Evolutionary conservation across 306 rosid genomes (phyloP), one percentile per base, ranked within the genome.

Genomic region (Casuarina equisetifolia): DNA sequence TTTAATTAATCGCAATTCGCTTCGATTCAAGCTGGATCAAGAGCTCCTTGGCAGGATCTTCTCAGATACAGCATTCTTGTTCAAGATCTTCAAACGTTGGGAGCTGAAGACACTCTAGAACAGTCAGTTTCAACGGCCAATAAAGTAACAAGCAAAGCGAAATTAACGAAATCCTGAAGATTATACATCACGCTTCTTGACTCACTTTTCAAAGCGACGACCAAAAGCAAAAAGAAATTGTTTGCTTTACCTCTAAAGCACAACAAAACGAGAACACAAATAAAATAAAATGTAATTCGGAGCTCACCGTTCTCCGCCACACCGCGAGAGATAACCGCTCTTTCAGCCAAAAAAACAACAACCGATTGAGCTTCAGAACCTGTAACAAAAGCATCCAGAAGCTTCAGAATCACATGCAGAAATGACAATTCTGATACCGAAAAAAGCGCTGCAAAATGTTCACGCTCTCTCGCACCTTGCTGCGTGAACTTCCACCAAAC

Each of bases 81-180:
- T 7, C 51, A 76, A 87, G 91, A 89, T 91, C 96, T 87, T 69
- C 81, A 50, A 52, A 73, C 72, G 76, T 53, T 69, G 69, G 52
- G 82, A 72, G 78, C 85, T 70, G 25, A 32, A 11, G 46, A 19
- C 68, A 12, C n/a, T 3, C 68, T 59, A 40, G 43, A 61, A 3
- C 9, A 69, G 11, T 46, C 77, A 48, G 74, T 69, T 20, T 78
- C 61, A 54, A 58, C 83, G 75, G 83, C 69, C 20, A 53, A 17
- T 15, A 36, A 81, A 70, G 58, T 0, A 73, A 2, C 4, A 3
- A n/a, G n/a, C 10, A 74, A 35, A 76, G 35, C n/a, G 50, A 82
- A 80, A 66, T 72, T 76, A 75, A 66, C 73, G 78, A 84, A 68
- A 25, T 66, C 78, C 74, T 55, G 76, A 58, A 9, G 38, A 62